Evolutionary conservation across 805 yeast species (phyloP).

Genomic region (Candida fluviatilis): DNA sequence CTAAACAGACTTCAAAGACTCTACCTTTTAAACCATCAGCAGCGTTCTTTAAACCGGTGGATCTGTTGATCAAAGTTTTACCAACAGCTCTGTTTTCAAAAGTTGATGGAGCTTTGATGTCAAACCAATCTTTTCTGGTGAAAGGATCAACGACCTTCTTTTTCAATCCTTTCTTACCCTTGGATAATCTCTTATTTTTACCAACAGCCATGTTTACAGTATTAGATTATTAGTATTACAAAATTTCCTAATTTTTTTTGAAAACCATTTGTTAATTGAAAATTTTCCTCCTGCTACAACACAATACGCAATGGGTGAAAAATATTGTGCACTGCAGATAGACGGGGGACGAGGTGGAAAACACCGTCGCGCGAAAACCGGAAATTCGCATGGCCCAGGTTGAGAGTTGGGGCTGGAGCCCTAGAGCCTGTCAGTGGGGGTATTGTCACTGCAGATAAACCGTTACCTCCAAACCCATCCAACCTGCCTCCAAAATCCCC

Average conservation of each 20-base stretch:
- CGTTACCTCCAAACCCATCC: too few relatives aligned
- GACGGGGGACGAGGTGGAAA: too few relatives aligned
- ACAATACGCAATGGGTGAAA: not conserved
- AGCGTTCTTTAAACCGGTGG: constrained; percentile 97
- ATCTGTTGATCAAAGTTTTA: constrained; percentile 96
- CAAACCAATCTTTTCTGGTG: constrained; percentile 99
- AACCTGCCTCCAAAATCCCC: too few relatives aligned
- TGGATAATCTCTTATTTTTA: constrained; percentile 64
- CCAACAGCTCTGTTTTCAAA: constrained; percentile 98
- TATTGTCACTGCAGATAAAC: too few relatives aligned
- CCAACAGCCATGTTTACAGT: constrained; percentile 52
- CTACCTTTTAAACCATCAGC: constrained; percentile 98
- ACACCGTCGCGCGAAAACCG: too few relatives aligned
- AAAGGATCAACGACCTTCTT: constrained; percentile 99
- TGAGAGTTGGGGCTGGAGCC: not conserved
- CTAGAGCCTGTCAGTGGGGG: too few relatives aligned
- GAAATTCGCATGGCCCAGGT: too few relatives aligned
- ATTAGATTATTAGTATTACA: not conserved
- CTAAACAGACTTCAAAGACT: constrained; percentile 91
- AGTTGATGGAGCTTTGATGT: constrained; percentile 97
- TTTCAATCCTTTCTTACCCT: constrained; percentile 96
- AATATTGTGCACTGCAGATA: not conserved
- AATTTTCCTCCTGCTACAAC: constrained; percentile 1
- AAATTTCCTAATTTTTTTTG: not conserved
- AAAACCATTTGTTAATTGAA: not conserved